A percentile compares a stretch with the other conserved stretches of the same genome.
Conservation (phyloP, 2,329 filamentous ascomycete genomes). For the Colletotrichum falcatum region DNA sequence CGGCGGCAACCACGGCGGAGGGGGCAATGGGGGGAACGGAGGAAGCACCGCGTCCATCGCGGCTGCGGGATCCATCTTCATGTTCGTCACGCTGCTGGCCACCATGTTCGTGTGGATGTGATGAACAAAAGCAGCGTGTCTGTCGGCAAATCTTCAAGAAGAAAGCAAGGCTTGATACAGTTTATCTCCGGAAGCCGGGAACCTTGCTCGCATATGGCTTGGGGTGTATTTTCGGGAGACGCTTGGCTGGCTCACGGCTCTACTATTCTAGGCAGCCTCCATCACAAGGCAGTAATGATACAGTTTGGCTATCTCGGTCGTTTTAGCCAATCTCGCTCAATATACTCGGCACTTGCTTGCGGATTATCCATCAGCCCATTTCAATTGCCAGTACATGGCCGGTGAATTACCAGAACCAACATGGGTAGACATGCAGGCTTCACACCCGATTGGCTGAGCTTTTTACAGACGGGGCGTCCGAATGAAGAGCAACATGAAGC, state of each 20-base stretch:
- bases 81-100: conserved; percentile 31
- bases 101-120: conserved; percentile 39
- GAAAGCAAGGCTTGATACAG: neutral
- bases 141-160: neutral
- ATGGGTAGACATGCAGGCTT: too few species aligned
- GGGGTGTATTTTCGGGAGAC: neutral
- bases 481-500: too few species aligned
- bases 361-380: too few species aligned
- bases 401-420: too few species aligned
- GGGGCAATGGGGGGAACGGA: conserved; percentile 27
- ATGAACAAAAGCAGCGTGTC: neutral
- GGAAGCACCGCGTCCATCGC: conserved; percentile 25
- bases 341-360: neutral
- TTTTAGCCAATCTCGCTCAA: neutral
- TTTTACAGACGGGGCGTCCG: too few species aligned
- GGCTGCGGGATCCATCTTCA: conserved; percentile 21
- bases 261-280: neutral
- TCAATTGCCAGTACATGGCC: too few species aligned
- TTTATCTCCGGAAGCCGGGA: neutral
- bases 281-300: neutral
- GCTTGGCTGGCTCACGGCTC: neutral
- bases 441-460: too few species aligned
- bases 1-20: conserved; percentile 8
- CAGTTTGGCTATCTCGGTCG: neutral
- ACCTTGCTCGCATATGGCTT: neutral